Evolutionary conservation across 2,329 filamentous ascomycete genomes (phyloP).

Genomic region (Fonsecaea pedrosoi): DNA sequence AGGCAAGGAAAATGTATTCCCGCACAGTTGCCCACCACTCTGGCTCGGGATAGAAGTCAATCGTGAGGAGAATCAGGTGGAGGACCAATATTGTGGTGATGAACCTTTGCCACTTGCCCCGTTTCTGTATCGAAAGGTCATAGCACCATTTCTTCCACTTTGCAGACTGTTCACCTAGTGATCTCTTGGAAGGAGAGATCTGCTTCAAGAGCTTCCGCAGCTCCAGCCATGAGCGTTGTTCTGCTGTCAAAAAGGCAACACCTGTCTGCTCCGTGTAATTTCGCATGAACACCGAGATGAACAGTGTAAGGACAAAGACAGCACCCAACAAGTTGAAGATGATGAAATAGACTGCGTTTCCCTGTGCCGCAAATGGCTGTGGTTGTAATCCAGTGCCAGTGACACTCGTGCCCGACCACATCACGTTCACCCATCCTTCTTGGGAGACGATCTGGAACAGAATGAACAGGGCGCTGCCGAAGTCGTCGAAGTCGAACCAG

Average conservation of each 20-base stretch:
- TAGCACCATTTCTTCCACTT: slow-evolving; percentile 94
- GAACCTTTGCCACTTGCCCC: slow-evolving; percentile 84
- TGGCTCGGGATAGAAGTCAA: slow-evolving; percentile 83
- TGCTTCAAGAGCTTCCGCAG: slow-evolving; percentile 88
- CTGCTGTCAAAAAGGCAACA: slow-evolving; percentile 91
- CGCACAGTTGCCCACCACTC: slow-evolving; percentile 72
- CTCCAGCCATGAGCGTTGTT: slow-evolving; percentile 96
- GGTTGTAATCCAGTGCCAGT: slow-evolving; percentile 79
- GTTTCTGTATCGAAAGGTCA: slow-evolving; percentile 89
- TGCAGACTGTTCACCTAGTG: slow-evolving; percentile 76
- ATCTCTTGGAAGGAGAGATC: slow-evolving; percentile 92
- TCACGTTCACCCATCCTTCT: slow-evolving; percentile 96
- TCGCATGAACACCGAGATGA: slow-evolving; percentile 99
- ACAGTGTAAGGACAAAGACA: slow-evolving; percentile 94
- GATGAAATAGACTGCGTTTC: slow-evolving; percentile 92
- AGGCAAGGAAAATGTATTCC: slow-evolving; percentile 76
- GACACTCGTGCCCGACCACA: slow-evolving; percentile 81
- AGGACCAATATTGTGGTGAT: slow-evolving; percentile 81
- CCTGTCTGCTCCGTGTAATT: slow-evolving; percentile 99
- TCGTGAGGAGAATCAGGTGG: slow-evolving; percentile 80
- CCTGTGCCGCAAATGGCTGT: slow-evolving; percentile 70
- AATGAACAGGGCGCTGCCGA: slow-evolving; percentile 90
- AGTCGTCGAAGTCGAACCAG: slow-evolving; percentile 92
- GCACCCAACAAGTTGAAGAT: slow-evolving; percentile 95
- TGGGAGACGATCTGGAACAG: slow-evolving; percentile 99